Evolutionary conservation across 2,329 filamentous ascomycete genomes (phyloP).

Genomic region (Penicillium sp.): DNA sequence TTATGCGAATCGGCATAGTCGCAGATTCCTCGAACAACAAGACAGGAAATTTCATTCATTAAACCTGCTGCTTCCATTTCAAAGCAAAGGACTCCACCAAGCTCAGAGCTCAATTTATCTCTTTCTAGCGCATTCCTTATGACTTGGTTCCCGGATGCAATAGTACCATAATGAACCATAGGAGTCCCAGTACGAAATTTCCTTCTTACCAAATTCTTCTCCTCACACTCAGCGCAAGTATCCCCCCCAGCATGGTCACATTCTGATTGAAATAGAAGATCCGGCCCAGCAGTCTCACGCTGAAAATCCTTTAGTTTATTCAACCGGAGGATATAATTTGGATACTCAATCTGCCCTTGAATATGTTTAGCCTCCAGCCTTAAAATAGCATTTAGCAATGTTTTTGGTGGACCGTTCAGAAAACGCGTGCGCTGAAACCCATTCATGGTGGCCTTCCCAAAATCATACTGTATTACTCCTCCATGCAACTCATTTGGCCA

Average conservation of each 20-base stretch:
- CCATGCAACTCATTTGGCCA: slow-evolving; percentile 12
- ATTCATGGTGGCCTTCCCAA: slow-evolving; percentile 12
- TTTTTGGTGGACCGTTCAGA: not conserved
- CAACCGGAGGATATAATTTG: too few relatives aligned
- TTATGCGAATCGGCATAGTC: slow-evolving; percentile 21
- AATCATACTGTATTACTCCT: slow-evolving; percentile 22
- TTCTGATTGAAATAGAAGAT: not conserved
- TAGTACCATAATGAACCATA: slow-evolving; percentile 18
- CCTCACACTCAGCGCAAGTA: too few relatives aligned
- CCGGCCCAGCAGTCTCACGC: too few relatives aligned
- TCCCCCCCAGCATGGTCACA: too few relatives aligned
- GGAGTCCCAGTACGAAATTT: too few relatives aligned
- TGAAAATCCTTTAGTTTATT: too few relatives aligned
- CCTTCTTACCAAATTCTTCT: too few relatives aligned
- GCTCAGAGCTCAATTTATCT: too few relatives aligned
- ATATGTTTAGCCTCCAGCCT: too few relatives aligned
- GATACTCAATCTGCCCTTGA: too few relatives aligned
- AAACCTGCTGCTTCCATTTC: too few relatives aligned
- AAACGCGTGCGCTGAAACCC: not conserved
- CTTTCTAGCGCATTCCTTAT: slow-evolving; percentile 14
- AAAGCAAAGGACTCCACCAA: not conserved
- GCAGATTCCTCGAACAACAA: slow-evolving; percentile 19
- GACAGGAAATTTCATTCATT: slow-evolving; percentile 17
- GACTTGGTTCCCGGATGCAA: slow-evolving; percentile 20
- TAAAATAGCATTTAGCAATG: slow-evolving; percentile 1